Base-by-base conservation (phyloP, 768 basidiomycete species). In the Podaxis carcinomalis region DNA sequence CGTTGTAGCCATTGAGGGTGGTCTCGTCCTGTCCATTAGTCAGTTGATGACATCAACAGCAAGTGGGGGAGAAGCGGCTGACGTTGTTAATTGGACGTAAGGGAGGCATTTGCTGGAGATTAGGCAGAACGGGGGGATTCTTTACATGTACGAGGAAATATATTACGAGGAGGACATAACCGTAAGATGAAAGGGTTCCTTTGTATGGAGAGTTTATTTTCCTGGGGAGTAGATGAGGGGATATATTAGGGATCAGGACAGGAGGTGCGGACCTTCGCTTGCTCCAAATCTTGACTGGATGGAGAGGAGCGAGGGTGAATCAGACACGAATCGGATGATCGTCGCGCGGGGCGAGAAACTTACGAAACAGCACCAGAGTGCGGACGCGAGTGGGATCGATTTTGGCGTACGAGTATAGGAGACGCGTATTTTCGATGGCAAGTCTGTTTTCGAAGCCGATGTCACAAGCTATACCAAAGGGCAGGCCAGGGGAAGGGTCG, bases 201-300 rank as follows among this genome's bases (percentile, higher is more conserved):
- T 93, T 87, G 75, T 98, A 99, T 10, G 96, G 95, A 54, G 95
- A 97, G 75, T 99, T 99, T 74, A 99, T 97, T 86, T 97, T 95
- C 75, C 92, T 93, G 67, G 1, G 27, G 51, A 57, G 32, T 50
- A 49, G 35, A 57, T 25, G 35, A 32, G 63, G 46, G 65, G 56
- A 42, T 49, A 58, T 53, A 51, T 13, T 44, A 27, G 54, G 62
- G 32, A 57, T 16, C 11, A 51, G 46, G 19, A 32, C 36, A n/a
- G 25, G 46, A 36, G 56, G 53, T 58, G 66, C 77, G 39, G 59
- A 90, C 91, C 95, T 84, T 74, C 94, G 84, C 76, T 98, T 99
- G 68, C 93, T 92, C 96, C 96, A 99, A 21, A 99, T 94, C 81
- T 99, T 99, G 69, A 99, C 95, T 98, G 66, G 53, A 64, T 35